A percentile compares a stretch with the other conserved stretches of the same genome.
Conservation (phyloP, 2,329 filamentous ascomycete species). For the Arachnomyces sp. region DNA sequence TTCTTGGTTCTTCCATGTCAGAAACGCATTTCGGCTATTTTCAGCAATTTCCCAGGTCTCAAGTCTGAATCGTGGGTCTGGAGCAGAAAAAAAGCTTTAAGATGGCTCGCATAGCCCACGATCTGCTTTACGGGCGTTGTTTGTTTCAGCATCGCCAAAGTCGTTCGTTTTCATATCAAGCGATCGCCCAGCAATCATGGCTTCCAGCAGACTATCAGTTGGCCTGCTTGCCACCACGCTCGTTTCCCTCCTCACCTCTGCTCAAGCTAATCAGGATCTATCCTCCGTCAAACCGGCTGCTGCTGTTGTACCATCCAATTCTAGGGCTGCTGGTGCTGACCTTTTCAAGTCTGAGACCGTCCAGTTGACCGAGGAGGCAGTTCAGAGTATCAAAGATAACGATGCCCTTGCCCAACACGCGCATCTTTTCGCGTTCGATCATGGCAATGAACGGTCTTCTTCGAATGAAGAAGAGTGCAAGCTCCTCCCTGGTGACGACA, state of each 20-base stretch:
- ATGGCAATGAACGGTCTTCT: constrained; percentile 9
- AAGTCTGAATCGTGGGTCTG: no score
- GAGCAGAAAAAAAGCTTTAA: no score
- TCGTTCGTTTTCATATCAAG: no score
- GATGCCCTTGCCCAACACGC: constrained; percentile 5
- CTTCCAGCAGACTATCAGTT: not conserved
- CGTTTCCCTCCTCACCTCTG: not conserved
- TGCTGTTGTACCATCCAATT: constrained; percentile 9
- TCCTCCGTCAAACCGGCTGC: constrained; percentile 2
- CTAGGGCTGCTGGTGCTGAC: constrained; percentile 15
- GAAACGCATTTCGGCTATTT: no score
- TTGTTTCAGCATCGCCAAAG: no score
- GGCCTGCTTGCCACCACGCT: constrained; percentile 1
- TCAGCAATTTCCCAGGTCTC: no score
- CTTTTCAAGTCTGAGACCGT: constrained; percentile 19
- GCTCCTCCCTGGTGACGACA: constrained; percentile 15
- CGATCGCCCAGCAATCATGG: no score
- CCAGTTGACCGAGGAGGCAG: constrained; percentile 19
- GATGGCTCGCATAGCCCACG: no score
- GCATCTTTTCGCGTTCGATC: constrained; percentile 16
- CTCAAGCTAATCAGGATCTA: not conserved
- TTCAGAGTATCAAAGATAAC: constrained; percentile 11
- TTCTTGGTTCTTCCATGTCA: no score
- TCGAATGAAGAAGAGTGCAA: constrained; percentile 14
- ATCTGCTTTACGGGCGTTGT: no score